Base-by-base conservation (phyloP, 2,329 filamentous ascomycete species). In the Fusarium miscanthi region DNA sequence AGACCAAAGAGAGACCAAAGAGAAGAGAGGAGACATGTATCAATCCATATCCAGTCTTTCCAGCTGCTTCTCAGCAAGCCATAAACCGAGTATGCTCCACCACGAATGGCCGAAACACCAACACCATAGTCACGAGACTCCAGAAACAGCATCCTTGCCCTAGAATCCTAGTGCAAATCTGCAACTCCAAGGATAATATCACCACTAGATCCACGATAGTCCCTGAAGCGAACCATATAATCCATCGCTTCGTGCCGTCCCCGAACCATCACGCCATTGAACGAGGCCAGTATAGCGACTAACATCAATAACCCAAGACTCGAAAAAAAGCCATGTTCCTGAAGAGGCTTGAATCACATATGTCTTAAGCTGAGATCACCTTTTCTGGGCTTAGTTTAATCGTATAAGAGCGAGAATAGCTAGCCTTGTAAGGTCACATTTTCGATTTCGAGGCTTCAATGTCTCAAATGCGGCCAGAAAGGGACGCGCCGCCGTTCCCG, bases 181-280 rank as follows among this genome's bases (percentile, higher is more conserved):
- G 60, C 52, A 49, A 43, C 46, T 66, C 27, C 70, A 71, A 54
- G 70, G 66, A 58, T 71, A n/a, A n/a, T 31, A 51, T n/a, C 41
- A 52, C 45, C 48, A 46, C 43, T 60, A 73, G 56, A 53, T 48
- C 58, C 66, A 53, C 54, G 61, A 67, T 73, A 73, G 68, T 70
- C 43, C 63, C 66, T 54, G 25, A 63, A 62, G 58, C 57, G 51
- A 68, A 41, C 25, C 16, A 43, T 25, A 30, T 6, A 35, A 46
- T 25, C 13, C n/a, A 35, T 38, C 27, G 37, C 37, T 33, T 30
- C 35, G 38, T 49, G 33, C 48, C 63, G 63, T 51, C 23, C 42
- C 65, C 59, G 51, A 63, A 43, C 23, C 30, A 21, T 40, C 46
- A n/a, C 23, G 41, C 46, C 40, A 49, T 37, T 37, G 49, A 25